phyloP scores from a whole-genome alignment of 495 filamentous ascomycete genomes.

The Hypoxylon fuscum region DNA sequence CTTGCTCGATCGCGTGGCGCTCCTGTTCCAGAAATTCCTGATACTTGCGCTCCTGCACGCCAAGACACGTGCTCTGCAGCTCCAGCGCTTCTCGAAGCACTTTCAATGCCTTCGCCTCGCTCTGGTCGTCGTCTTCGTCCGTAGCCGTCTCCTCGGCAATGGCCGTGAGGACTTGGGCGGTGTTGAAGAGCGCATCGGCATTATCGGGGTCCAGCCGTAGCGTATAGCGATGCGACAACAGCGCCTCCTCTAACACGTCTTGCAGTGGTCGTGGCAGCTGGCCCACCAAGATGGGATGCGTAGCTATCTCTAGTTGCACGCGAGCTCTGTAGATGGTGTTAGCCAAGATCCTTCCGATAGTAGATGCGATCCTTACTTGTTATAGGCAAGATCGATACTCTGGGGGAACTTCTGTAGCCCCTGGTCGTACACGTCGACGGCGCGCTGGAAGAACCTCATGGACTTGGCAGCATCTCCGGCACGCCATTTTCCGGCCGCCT shows the following conservation, averaged over 20 bases:
- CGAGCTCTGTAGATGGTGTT: slow-evolving; percentile 51
- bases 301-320: slow-evolving; percentile 72
- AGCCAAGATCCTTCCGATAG: background rate
- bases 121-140: slow-evolving; percentile 54
- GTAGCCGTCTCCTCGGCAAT: slow-evolving; percentile 66
- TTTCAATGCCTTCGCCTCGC: slow-evolving; percentile 36
- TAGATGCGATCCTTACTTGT: slow-evolving; percentile 56
- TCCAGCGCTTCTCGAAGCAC: slow-evolving; percentile 69
- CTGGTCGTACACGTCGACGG: slow-evolving; percentile 68
- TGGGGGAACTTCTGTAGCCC: slow-evolving; percentile 65
- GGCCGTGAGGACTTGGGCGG: slow-evolving; percentile 69
- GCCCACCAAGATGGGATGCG: slow-evolving; percentile 63
- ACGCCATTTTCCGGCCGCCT: slow-evolving; percentile 76
- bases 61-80: slow-evolving; percentile 68
- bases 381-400: slow-evolving; percentile 77
- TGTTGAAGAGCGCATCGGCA: slow-evolving; percentile 74
- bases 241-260: slow-evolving; percentile 61
- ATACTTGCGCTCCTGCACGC: slow-evolving; percentile 65
- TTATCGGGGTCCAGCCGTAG: slow-evolving; percentile 67
- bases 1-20: slow-evolving; percentile 13
- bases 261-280: slow-evolving; percentile 59
- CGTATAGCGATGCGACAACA: slow-evolving; percentile 69
- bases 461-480: slow-evolving; percentile 75
- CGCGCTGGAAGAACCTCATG: slow-evolving; percentile 71
- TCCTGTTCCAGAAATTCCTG: slow-evolving; percentile 57